Base-by-base conservation (phyloP, 2,329 filamentous ascomycete species). In the Dactylonectria macrodidyma region DNA sequence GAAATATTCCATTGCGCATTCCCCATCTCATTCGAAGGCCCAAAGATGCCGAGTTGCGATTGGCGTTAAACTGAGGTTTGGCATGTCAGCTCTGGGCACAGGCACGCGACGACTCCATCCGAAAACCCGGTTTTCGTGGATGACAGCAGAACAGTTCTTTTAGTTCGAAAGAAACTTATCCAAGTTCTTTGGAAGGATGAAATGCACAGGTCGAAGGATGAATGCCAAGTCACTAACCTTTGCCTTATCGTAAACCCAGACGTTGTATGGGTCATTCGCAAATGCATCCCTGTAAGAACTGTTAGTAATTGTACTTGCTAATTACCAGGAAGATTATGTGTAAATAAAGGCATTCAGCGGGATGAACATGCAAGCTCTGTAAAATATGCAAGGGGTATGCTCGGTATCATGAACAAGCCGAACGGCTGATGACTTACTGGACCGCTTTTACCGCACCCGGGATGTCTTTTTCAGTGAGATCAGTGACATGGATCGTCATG, bases 21-120 rank as follows among this genome's bases (percentile, higher is more conserved):
- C 92, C 91, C 89, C 91, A 93, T 70, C 84, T 83, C 80, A 91
- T 93, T 59, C 92, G 88, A 2, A 92, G 87, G 2, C 84, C 86
- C 16, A 93, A 84, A 14, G 90, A 92, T 36, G 86, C 86, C 65
- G 86, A 86, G 75, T 93, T 93, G 34, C 91, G 87, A 54, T 83
- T 76, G 16, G 84, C 78, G 61, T 87, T 87, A 80, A 92, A 91
- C 87, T 91, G 62, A 26, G 3, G 1, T 30, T 7, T 22, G 12
- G 7, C 8, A 24, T 3, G 46, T 47, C 46, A 47, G 46, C 44
- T n/a, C n/a, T 46, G 6, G 4, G 19, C 36, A 3, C 36, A 16
- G 14, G 36, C 36, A 22, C n/a, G 8, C 34, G 14, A 50, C 5
- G 12, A 30, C 26, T 7, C 26, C 7, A 30, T 30, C 26, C 26